These are phyloP conservation scores for Solanum sitiens DNA, from an alignment of 257 asterid species.

Conservation along the genomic window DNA sequence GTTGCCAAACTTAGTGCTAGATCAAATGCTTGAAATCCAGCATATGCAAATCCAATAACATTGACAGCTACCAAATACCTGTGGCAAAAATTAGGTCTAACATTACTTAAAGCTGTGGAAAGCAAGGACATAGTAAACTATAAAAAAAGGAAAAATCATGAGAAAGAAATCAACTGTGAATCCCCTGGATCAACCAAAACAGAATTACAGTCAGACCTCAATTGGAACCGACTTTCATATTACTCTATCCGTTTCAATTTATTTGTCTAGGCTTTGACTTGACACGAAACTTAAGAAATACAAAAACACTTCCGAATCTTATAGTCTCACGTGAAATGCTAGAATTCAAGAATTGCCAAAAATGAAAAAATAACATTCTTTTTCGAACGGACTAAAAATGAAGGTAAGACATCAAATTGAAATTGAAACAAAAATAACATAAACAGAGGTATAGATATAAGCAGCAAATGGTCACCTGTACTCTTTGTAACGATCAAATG, in stretches of 20 bases:
- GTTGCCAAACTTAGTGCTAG: conserved; percentile 49
- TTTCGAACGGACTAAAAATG: background rate
- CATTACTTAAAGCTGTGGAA: background rate
- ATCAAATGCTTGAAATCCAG: conserved; percentile 59
- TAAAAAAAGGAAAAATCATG: background rate
- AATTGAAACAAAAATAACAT: background rate
- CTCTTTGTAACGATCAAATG: conserved; percentile 57
- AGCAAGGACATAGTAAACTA: background rate
- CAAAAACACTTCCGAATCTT: rapidly evolving
- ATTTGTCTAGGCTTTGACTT: background rate
- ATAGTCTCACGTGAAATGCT: background rate
- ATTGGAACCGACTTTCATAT: background rate
- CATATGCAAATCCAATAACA: conserved; percentile 64
- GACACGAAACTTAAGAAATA: background rate
- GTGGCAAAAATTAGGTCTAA: background rate
- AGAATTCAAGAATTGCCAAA: background rate
- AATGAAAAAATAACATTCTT: background rate
- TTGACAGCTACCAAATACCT: conserved; percentile 68
- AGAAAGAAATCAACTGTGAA: background rate
- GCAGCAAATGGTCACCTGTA: conserved; percentile 26
- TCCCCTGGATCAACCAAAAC: background rate
- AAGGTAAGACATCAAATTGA: background rate
- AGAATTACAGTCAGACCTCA: background rate
- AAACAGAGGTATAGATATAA: background rate
- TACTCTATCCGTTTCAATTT: background rate